phyloP scores from a whole-genome alignment of 228 moss, liverwort and hornwort genomes.

The Sphagnum fallax region DNA sequence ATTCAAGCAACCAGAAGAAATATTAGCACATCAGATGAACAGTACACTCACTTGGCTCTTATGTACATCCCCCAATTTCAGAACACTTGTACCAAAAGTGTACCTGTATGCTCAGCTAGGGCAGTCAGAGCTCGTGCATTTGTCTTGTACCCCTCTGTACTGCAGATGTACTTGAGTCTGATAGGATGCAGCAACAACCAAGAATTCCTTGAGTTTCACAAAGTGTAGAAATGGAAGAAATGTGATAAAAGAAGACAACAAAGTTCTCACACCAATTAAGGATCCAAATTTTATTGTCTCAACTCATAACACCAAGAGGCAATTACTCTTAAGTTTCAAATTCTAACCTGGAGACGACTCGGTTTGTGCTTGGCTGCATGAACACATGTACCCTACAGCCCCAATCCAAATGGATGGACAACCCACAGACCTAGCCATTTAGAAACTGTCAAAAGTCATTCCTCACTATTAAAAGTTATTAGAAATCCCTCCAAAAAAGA shows the following conservation, averaged over 20 bases:
- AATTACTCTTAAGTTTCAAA: background rate
- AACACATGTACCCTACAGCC: conserved; percentile 76
- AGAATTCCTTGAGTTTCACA: background rate
- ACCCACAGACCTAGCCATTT: background rate
- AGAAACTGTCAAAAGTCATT: too few relatives aligned
- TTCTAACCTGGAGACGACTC: conserved; percentile 77
- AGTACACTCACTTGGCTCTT: background rate
- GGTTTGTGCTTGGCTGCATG: conserved; percentile 66
- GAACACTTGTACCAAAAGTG: background rate
- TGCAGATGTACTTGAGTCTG: conserved; percentile 84
- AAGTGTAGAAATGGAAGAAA: background rate
- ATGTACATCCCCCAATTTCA: background rate
- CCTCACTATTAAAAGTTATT: too few relatives aligned
- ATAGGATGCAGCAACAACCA: background rate
- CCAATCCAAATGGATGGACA: conserved; percentile 1
- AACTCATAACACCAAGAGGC: too few relatives aligned
- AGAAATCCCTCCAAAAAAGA: too few relatives aligned
- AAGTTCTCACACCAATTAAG: background rate
- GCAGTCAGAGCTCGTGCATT: conserved; percentile 70
- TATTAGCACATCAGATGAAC: background rate
- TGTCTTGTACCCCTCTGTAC: conserved; percentile 66
- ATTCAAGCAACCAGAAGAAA: background rate
- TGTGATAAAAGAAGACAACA: background rate
- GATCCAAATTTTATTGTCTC: too few relatives aligned
- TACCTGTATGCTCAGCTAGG: conserved; percentile 90